A percentile compares a stretch with the other conserved stretches of the same genome.
Conservation (phyloP, 495 filamentous ascomycete species). For the Aspergillus ostianus region DNA sequence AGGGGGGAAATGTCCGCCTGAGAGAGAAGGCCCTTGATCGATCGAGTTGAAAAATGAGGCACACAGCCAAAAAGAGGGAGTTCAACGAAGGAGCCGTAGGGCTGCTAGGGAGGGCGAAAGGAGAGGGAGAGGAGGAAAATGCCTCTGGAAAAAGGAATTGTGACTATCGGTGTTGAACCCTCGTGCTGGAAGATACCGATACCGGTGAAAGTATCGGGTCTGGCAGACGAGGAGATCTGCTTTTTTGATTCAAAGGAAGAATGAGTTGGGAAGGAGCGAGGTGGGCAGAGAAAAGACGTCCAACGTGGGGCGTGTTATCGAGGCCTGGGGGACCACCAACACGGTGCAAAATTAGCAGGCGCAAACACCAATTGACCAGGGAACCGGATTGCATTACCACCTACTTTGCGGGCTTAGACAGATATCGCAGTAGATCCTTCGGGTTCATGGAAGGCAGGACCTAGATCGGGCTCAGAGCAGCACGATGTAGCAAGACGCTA, state of each 20-base stretch:
- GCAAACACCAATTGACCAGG: neutral
- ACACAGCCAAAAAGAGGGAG: conserved; percentile 50
- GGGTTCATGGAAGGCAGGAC: conserved; percentile 76
- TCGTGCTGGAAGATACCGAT: conserved; percentile 83
- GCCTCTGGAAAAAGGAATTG: conserved; percentile 81
- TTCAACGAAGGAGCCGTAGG: conserved; percentile 35
- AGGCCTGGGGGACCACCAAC: conserved; percentile 56
- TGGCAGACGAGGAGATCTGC: conserved; percentile 83
- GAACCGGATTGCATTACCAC: conserved; percentile 22
- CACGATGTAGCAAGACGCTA: conserved; percentile 38
- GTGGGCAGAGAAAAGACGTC: conserved; percentile 17
- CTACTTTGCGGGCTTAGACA: conserved; percentile 95
- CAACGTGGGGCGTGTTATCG: conserved; percentile 70
- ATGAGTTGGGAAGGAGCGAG: conserved; percentile 16
- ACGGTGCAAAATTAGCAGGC: conserved; percentile 3
- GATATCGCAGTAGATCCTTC: conserved; percentile 88
- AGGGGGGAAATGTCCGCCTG: conserved; percentile 71
- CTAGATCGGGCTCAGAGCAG: conserved; percentile 36
- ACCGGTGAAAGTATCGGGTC: conserved; percentile 83
- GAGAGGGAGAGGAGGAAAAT: conserved; percentile 74
- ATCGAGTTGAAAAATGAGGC: conserved; percentile 59
- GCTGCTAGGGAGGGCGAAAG: conserved; percentile 85
- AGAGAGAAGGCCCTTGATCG: conserved; percentile 89
- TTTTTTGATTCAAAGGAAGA: conserved; percentile 28
- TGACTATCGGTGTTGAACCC: conserved; percentile 63